Base-by-base conservation (phyloP, 163 green algal species). In the Scenedesmus sp. region DNA sequence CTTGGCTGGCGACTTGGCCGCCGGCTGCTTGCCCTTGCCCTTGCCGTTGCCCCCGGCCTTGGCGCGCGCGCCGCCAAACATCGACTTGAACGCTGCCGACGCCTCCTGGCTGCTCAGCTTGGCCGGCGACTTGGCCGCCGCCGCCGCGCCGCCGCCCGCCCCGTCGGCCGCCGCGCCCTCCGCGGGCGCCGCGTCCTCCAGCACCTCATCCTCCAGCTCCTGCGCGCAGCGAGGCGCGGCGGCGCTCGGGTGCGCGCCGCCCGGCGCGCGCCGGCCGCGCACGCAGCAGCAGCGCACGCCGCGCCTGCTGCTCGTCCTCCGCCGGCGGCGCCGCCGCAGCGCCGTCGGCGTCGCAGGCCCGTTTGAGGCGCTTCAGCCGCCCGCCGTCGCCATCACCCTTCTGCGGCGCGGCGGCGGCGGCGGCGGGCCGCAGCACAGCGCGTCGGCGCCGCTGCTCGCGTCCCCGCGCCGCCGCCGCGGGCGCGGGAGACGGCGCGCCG, bases 341-440 rank as follows among this genome's bases (percentile, higher is more conserved):
- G 50, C 18, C 50, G 22, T 24, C 53, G 13, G 33, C 20, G 11
- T 63, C 72, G 14, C 7, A 31, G 34, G 29, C 39, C n/a, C 72
- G 58, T 34, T 65, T 80, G 4, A 80, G 47, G 10, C 72, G 60
- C 60, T 80, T 80, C 14, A 80, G 60, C 28, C 29, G 56, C 18
- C 28, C 31, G 11, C 60, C 60, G 18, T 62, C 42, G 6, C 63
- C 57, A n/a, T 47, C 70, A 39, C 22, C 53, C 7, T 53, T 7
- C 53, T 72, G 64, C 44, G 26, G 44, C 45, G 11, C 18, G 18
- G 50, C 50, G 5, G 6, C 11, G 18, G 50, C 50, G 11, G 6
- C 50, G 6, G 50, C 50, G 50, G 11, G 24, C 4, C 50, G 10
- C 11, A 7, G 10, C 50, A 26, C 50, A 26, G 50, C 50, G 10